These are phyloP conservation scores for Sanghuangporus weigelae DNA, from an alignment of 1,284 basidiomycete genomes.

Conservation along the genomic window DNA sequence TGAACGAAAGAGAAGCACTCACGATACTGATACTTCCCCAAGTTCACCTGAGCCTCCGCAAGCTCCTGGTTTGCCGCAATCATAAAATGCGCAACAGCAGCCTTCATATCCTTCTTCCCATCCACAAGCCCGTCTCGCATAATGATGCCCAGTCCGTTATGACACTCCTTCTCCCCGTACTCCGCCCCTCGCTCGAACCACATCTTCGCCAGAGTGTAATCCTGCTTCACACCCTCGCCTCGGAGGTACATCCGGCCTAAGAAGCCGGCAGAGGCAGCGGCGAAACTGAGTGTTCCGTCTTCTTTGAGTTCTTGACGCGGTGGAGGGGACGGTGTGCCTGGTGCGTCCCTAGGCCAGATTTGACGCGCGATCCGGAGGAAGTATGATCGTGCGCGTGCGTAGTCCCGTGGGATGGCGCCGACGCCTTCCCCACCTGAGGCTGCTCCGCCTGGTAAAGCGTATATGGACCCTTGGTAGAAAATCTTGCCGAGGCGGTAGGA, in stretches of 20 bases:
- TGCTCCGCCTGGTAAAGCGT: constrained; percentile 66
- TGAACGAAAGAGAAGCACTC: constrained; percentile 25
- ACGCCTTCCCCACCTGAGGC: constrained; percentile 86
- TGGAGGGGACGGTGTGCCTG: constrained; percentile 43
- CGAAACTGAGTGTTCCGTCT: constrained; percentile 56
- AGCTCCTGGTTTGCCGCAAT: constrained; percentile 82
- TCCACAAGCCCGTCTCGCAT: constrained; percentile 82
- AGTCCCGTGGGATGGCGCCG: constrained; percentile 74
- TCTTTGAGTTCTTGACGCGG: constrained; percentile 44
- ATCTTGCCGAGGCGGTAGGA: constrained; percentile 86
- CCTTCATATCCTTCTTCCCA: constrained; percentile 61
- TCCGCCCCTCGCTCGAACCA: constrained; percentile 92
- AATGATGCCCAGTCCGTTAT: constrained; percentile 89
- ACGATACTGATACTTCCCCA: constrained; percentile 85
- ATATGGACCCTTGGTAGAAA: constrained; percentile 92
- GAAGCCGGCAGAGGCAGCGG: constrained; percentile 77
- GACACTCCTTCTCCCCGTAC: constrained; percentile 79
- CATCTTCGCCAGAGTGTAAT: constrained; percentile 76
- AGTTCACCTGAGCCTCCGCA: constrained; percentile 86
- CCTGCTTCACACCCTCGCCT: constrained; percentile 85
- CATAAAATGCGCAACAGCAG: constrained; percentile 66
- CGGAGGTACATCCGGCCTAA: constrained; percentile 91
- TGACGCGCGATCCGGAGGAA: constrained; percentile 77
- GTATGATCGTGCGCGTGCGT: constrained; percentile 69
- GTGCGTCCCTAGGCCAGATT: constrained; percentile 77